Evolutionary conservation across 345 rosid species (phyloP), one percentile per base, ranked within the genome.

Genomic region (Populus pruinosa): DNA sequence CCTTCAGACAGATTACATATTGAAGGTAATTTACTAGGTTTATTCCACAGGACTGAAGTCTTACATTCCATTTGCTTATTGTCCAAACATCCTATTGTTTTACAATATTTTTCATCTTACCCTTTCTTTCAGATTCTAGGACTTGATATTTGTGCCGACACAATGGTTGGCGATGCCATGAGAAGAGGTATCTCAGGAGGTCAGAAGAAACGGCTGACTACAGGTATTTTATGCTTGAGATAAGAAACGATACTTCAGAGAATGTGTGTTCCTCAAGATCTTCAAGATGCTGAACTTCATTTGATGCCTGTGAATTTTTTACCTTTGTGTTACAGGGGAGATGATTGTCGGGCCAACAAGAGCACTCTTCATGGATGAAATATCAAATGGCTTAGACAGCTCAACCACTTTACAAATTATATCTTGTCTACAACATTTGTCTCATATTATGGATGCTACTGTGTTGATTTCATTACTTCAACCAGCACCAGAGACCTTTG

Each of bases 331-430:
- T 12, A 78, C 88, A 88, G 96, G 88, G 53, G 96, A 91, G 85
- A 90, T 91, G 90, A 83, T 88, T 59, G 91, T 91, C 10, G 92
- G 93, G 17, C 91, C 96, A 14, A 82, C 81, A 27, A 89, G 85
- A 83, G 87, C 93, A 47, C 36, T 91, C 6, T 88, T 91, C 71
- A 89, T 91, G 96, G 96, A 90, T 66, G 92, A 90, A 78, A 89
- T 91, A 77, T 84, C 92, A 8, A 89, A 87, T 20, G 96, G 93
- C 13, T 77, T 90, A 56, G 96, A 91, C 77, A 91, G 91, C 72
- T 91, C 92, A 2, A 91, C 96, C 16, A 83, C 92, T 12, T 88
- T 75, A 78, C 96, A 90, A 85, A 84, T 91, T 47, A 81, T 85
- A 55, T 70, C 87, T n/a, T 90, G 89, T 71, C 83, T 91, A 55